Evolutionary conservation across 495 filamentous ascomycete genomes (phyloP).

Genomic region (Neurospora sp.): DNA sequence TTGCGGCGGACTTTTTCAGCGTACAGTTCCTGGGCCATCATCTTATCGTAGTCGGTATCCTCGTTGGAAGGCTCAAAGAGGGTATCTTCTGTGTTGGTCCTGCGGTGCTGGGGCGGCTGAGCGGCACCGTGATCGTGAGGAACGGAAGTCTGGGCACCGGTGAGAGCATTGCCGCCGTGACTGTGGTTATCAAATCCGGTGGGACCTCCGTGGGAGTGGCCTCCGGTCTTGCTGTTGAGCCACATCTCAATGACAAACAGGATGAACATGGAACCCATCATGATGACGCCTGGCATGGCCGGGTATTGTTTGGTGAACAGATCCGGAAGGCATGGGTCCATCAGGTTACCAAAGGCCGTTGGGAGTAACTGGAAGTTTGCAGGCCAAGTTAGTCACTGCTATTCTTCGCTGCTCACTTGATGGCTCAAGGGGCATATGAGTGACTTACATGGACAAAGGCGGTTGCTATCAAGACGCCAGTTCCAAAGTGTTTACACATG

Average conservation of each 20-base stretch:
- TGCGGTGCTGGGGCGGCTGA: slow-evolving; percentile 17
- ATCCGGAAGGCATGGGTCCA: slow-evolving; percentile 48
- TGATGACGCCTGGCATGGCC: slow-evolving; percentile 49
- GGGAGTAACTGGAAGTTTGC: slow-evolving; percentile 35
- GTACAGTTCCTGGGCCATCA: slow-evolving; percentile 27
- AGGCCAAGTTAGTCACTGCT: background rate
- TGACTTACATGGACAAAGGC: slow-evolving; percentile 59
- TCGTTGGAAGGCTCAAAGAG: slow-evolving; percentile 20
- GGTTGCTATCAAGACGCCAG: slow-evolving; percentile 58
- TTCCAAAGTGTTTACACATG: slow-evolving; percentile 55
- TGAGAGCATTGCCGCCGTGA: slow-evolving; percentile 7
- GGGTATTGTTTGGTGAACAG: slow-evolving; percentile 46
- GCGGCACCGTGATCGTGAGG: background rate
- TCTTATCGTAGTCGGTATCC: slow-evolving; percentile 30
- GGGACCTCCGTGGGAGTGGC: slow-evolving; percentile 41
- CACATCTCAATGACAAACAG: slow-evolving; percentile 50
- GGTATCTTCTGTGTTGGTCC: slow-evolving; percentile 16
- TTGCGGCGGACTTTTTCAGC: slow-evolving; percentile 16
- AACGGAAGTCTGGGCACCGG: background rate
- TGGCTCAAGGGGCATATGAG: background rate
- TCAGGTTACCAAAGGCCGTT: slow-evolving; percentile 45
- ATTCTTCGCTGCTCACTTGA: background rate
- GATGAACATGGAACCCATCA: slow-evolving; percentile 45
- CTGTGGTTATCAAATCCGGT: slow-evolving; percentile 26
- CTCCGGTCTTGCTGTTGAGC: slow-evolving; percentile 39